phyloP scores from a whole-genome alignment of 805 yeast species.

The Myxozyma lipomycoides region DNA sequence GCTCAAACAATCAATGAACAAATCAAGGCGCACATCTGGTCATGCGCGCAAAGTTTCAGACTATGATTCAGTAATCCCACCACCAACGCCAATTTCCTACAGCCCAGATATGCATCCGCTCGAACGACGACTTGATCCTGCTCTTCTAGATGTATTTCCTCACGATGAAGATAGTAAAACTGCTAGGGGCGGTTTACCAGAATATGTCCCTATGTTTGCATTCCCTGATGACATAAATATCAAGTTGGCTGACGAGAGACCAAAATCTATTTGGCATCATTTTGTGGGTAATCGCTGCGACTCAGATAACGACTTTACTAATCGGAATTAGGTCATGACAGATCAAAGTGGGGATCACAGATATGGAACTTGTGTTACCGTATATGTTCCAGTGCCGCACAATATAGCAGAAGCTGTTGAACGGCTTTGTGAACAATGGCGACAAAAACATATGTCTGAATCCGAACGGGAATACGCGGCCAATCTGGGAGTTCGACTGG shows the following conservation, averaged over 20 bases:
- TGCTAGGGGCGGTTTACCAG: constrained; percentile 20
- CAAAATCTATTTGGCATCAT: constrained; percentile 23
- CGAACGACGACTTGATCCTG: constrained; percentile 24
- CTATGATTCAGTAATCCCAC: constrained; percentile 24
- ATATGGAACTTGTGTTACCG: constrained; percentile 22
- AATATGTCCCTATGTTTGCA: constrained; percentile 29
- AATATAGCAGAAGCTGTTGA: constrained; percentile 12
- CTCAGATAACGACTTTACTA: not conserved
- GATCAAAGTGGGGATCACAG: constrained; percentile 15
- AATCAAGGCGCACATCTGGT: constrained; percentile 1
- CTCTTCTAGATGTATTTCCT: constrained; percentile 21
- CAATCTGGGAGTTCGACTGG: constrained; percentile 6
- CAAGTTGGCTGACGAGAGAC: constrained; percentile 14
- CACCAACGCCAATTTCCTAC: constrained; percentile 18
- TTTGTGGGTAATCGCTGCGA: constrained; percentile 10
- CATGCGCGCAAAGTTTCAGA: constrained; percentile 23
- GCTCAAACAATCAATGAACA: not conserved
- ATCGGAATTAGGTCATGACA: constrained; percentile 18
- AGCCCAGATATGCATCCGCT: constrained; percentile 22
- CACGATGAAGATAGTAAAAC: not conserved
- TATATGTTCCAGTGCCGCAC: constrained; percentile 21
- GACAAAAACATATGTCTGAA: constrained; percentile 10
- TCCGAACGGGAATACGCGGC: constrained; percentile 23
- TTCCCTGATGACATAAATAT: constrained; percentile 26
- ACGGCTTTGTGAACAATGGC: constrained; percentile 15